These are phyloP conservation scores for Pseudognaphalium luteoalbum DNA, from an alignment of 129 eudicot genomes.

Conservation along the genomic window DNA sequence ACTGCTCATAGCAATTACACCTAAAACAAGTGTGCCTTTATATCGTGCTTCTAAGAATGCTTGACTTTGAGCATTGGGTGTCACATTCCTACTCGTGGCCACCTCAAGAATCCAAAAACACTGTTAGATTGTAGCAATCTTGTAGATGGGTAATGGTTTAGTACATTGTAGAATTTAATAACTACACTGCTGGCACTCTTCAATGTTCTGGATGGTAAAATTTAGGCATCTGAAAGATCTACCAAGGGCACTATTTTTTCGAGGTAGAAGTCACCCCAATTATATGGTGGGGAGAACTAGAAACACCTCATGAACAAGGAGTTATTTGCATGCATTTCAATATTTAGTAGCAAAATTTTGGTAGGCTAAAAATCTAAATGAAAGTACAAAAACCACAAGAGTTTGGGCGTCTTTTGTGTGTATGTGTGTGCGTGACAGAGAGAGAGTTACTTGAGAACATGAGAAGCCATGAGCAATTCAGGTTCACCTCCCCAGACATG, in stretches of 20 bases:
- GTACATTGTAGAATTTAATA: background rate
- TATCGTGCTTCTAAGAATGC: background rate
- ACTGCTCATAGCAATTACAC: background rate
- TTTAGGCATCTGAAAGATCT: background rate
- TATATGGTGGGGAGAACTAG: background rate
- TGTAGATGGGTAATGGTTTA: background rate
- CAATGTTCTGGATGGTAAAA: conserved; percentile 9
- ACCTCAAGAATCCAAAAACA: background rate
- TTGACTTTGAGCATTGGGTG: background rate
- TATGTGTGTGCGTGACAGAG: background rate
- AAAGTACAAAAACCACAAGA: background rate
- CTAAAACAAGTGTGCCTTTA: background rate
- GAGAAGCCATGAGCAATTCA: conserved; percentile 94
- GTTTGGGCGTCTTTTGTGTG: background rate
- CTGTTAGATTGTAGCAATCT: background rate
- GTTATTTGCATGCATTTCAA: background rate
- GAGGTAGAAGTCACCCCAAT: background rate
- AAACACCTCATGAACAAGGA: conserved; percentile 4
- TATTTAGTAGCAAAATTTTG: background rate
- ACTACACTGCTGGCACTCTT: background rate
- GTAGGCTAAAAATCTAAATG: too few species aligned
- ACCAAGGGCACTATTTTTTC: background rate
- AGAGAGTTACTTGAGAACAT: conserved; percentile 76
- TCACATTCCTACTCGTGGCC: background rate
- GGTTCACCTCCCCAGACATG: conserved; percentile 99